Evolutionary conservation across 768 basidiomycete genomes (phyloP), one percentile per base, ranked within the genome.

Genomic region (Tulasnella sp.): DNA sequence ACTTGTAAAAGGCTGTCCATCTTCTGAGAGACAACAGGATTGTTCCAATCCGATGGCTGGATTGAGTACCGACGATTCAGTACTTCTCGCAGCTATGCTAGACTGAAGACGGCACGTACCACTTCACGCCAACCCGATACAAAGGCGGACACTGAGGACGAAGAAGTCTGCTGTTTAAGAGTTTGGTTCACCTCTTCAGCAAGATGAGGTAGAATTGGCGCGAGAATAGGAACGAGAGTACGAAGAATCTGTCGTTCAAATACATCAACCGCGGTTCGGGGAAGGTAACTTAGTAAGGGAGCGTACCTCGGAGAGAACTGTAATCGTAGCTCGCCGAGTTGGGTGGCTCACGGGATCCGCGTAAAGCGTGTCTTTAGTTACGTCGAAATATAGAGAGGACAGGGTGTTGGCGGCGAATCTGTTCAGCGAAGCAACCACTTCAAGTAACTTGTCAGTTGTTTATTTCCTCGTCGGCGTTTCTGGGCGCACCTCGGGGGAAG

Each of bases 341-440:
- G 84, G 82, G 80, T 89, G 89, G 31, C 87, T 82, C 2, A 85
- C 77, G 12, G 86, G 83, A 82, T 94, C 88, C 44, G 94, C 94
- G 83, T 99, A 98, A 14, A 99, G 86, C 71, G 89, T 89, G 84
- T 99, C 97, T 84, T 98, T 98, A 44, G 91, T 94, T 74, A 94
- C 91, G 83, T 97, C 96, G 81, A 98, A 94, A 85, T 98, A 99
- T 40, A 97, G 86, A 0, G 95, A 92, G 0, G 97, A 98, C 31
- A 98, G 88, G 0, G 93, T 94, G 80, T 91, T 88, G 82, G 95
- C 95, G 39, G 91, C 89, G 81, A 98, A 98, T 81, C 92, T 90
- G 52, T 88, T 89, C 18, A 97, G 84, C 12, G 93, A 87, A 77
- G 87, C 90, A 82, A 94, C 88, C 48, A 94, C 95, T 97, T 80